Conservation (phyloP, 2,329 filamentous ascomycete genomes). For the Alternaria arborescens region DNA sequence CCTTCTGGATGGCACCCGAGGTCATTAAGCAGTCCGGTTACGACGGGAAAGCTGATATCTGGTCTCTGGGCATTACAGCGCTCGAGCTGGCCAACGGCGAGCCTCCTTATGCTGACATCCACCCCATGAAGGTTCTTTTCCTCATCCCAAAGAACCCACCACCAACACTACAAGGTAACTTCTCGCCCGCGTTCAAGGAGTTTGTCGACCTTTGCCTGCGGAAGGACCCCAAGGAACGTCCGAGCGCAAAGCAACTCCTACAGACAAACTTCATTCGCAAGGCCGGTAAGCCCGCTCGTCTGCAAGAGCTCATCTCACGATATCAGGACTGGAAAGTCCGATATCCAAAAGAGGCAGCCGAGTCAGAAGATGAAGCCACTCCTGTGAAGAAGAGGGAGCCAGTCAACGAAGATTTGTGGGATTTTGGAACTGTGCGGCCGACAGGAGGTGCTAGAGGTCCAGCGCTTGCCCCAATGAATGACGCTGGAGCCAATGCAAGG, state of each 20-base stretch:
- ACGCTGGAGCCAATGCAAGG: constrained; percentile 80
- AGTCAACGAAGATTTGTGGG: constrained; percentile 90
- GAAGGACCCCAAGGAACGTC: constrained; percentile 87
- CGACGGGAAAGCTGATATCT: constrained; percentile 97
- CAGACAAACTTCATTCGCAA: constrained; percentile 89
- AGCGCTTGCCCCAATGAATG: constrained; percentile 76
- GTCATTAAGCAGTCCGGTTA: constrained; percentile 99
- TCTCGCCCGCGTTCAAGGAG: constrained; percentile 60
- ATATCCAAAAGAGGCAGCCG: constrained; percentile 73
- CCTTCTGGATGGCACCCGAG: constrained; percentile 99
- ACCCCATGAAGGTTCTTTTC: constrained; percentile 98
- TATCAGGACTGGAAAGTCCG: constrained; percentile 86
- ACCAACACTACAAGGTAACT: constrained; percentile 69
- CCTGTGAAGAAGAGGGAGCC: constrained; percentile 52
- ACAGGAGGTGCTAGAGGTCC: constrained; percentile 63
- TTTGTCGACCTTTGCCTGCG: constrained; percentile 74
- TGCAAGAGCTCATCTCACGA: constrained; percentile 94
- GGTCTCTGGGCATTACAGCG: constrained; percentile 94
- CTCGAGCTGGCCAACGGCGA: constrained; percentile 91
- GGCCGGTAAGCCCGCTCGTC: constrained; percentile 94
- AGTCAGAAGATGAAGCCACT: constrained; percentile 49
- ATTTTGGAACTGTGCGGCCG: constrained; percentile 93
- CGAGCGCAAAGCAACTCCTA: constrained; percentile 84
- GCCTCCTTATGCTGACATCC: constrained; percentile 93
- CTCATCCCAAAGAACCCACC: constrained; percentile 94